phyloP scores from a whole-genome alignment of 257 asterid genomes.

The Scutellaria galericulata region DNA sequence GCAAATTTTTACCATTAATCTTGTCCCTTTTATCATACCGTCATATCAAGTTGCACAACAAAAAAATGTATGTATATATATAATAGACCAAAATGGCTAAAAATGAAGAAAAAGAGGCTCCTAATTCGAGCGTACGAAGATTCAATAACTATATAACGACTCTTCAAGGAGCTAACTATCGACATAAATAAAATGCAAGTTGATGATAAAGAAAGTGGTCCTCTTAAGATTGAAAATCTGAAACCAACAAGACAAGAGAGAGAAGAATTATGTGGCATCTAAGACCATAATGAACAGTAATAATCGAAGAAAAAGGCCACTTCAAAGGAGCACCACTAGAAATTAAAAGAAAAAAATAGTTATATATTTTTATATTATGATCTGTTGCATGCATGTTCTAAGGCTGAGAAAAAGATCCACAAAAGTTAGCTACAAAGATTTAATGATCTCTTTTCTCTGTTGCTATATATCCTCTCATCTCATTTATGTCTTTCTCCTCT shows the following conservation, averaged over 20 bases:
- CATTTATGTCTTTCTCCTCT: conserved; percentile 40
- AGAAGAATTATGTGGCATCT: conserved; percentile 7
- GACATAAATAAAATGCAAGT: too few species aligned
- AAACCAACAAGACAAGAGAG: conserved; percentile 37
- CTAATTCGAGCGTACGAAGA: too few species aligned
- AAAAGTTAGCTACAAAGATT: conserved; percentile 29
- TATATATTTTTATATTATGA: neutral
- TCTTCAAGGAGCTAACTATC: too few species aligned
- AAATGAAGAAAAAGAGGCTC: too few species aligned
- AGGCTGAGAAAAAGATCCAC: conserved; percentile 54
- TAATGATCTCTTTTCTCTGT: conserved; percentile 30
- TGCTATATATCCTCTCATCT: conserved; percentile 16
- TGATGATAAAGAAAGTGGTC: conserved; percentile 35
- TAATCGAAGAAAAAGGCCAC: conserved; percentile 26
- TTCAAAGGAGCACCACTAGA: conserved; percentile 39
- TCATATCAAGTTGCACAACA: too few species aligned
- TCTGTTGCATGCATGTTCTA: conserved; percentile 60
- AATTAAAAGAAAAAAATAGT: neutral
- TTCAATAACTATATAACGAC: too few species aligned
- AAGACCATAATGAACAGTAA: conserved; percentile 2
- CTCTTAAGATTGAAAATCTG: conserved; percentile 34
- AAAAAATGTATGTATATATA: too few species aligned
- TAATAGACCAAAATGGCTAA: too few species aligned
- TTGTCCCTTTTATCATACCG: too few species aligned
- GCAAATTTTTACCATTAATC: too few species aligned